These are phyloP conservation scores for Quercus lobata DNA, from an alignment of 331 rosid species.

Conservation along the genomic window DNA sequence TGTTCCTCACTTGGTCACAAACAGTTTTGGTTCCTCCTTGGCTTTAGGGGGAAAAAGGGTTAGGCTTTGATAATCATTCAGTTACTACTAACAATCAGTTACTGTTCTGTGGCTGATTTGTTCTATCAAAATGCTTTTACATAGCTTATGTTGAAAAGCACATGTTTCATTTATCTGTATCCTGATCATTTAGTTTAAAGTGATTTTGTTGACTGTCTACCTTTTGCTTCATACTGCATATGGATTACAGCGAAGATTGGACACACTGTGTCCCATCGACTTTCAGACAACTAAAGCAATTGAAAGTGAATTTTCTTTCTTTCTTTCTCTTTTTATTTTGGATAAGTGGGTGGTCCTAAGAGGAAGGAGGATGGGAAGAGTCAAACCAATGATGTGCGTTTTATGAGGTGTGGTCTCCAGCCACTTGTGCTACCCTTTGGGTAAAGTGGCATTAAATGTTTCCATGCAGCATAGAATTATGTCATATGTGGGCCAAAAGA, in stretches of 20 bases:
- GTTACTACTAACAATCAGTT: neutral
- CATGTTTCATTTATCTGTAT: conserved; percentile 10
- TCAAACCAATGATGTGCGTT: neutral
- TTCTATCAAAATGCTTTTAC: neutral
- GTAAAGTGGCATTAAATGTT: neutral
- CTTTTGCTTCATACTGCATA: neutral
- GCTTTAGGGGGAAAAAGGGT: neutral
- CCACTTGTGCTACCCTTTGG: neutral
- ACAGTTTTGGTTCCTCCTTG: conserved; percentile 1
- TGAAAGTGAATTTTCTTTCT: neutral
- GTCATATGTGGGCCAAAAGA: neutral
- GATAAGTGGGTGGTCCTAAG: neutral
- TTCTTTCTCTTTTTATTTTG: too few species aligned
- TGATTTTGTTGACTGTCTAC: neutral
- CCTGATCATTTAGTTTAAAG: neutral
- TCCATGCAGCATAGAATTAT: neutral
- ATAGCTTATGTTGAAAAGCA: neutral
- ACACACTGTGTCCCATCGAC: neutral
- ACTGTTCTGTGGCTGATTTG: neutral
- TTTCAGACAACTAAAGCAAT: neutral
- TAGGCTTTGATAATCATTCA: conserved; percentile 9
- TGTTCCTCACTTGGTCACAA: conserved; percentile 13
- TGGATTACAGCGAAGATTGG: neutral
- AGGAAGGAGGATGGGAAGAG: neutral
- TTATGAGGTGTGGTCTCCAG: neutral